Base-by-base conservation (phyloP, 148 eudicot species). In the Fagopyrum tataricum region DNA sequence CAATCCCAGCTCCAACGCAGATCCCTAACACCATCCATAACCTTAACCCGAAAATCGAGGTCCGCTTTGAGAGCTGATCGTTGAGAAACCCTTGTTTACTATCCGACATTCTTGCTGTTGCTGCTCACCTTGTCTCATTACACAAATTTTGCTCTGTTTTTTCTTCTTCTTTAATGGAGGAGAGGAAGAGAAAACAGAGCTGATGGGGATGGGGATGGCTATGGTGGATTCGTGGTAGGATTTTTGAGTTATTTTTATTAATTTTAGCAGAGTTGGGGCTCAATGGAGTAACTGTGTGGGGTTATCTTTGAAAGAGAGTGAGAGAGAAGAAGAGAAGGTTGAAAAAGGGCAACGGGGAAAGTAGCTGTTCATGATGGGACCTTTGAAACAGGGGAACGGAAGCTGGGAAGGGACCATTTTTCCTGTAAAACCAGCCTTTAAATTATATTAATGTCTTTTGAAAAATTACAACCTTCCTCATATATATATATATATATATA, bases 11-110 rank as follows among this genome's bases (percentile, higher is more conserved):
- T 4, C 94, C 94, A 39, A 87, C 82, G 24, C 84, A 79, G 7
- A 91, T 87, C 1, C 97, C 94, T 9, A 89, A 39, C 4, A 91
- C 88, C 7, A 89, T 87, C 92, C 94, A 87, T 15, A 91, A 74
- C 21, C 86, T 86, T 2, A 91, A 71, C 5, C 90, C 90, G 73
- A 91, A 87, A 44, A 91, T 86, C 66, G 90, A 84, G 70, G 94
- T 89, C 6, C 46, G 66, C 44, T 78, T 85, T 0, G 92, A 89
- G 71, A 91, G 89, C 64, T 83, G 76, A 18, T 83, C 83, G 81
- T 84, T 83, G 13, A 89, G 76, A 56, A 83, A 86, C 53, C 78
- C 73, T 9, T 78, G 70, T 23, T 79, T 81, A 15, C 70, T 62
- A 18, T 81, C 83, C 37, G 87, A 80, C 87, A 84, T 87, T 52